phyloP scores from a whole-genome alignment of 1,284 basidiomycete genomes.

The Pyrrhoderma noxium region DNA sequence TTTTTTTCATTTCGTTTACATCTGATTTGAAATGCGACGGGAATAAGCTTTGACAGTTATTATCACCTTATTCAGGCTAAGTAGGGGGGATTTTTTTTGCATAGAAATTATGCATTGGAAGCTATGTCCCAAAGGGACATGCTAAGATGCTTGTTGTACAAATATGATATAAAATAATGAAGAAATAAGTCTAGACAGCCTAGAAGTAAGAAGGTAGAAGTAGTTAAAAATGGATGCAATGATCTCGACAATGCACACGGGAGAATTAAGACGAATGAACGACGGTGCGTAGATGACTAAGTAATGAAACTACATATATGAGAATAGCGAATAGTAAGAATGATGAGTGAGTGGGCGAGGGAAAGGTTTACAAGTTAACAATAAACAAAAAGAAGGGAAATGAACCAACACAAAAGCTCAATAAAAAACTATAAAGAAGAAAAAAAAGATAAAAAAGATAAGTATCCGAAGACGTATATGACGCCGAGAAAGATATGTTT shows the following conservation, averaged over 20 bases:
- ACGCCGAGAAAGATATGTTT: too few species aligned
- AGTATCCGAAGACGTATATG: too few species aligned
- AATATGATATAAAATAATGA: not conserved
- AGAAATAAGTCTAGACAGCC: not conserved
- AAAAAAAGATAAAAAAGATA: too few species aligned
- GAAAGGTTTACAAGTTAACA: slow-evolving; percentile 10
- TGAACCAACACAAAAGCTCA: too few species aligned
- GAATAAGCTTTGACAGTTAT: too few species aligned
- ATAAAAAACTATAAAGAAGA: too few species aligned
- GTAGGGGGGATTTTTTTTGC: not conserved
- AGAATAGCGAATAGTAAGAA: slow-evolving; percentile 15
- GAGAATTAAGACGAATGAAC: not conserved
- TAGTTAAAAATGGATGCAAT: not conserved
- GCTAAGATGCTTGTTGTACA: slow-evolving; percentile 13
- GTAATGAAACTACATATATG: slow-evolving; percentile 21
- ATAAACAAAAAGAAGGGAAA: not conserved
- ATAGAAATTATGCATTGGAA: slow-evolving; percentile 12
- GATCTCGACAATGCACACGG: slow-evolving; percentile 7
- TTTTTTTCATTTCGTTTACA: not conserved
- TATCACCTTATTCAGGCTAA: too few species aligned
- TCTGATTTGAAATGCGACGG: too few species aligned
- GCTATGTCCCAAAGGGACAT: slow-evolving; percentile 7
- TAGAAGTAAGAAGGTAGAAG: too few species aligned
- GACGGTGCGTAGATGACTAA: slow-evolving; percentile 11
- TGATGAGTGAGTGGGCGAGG: slow-evolving; percentile 21